Base-by-base conservation (phyloP, 352 stramenopile genomes). In the Phytophthora gonapodyides region DNA sequence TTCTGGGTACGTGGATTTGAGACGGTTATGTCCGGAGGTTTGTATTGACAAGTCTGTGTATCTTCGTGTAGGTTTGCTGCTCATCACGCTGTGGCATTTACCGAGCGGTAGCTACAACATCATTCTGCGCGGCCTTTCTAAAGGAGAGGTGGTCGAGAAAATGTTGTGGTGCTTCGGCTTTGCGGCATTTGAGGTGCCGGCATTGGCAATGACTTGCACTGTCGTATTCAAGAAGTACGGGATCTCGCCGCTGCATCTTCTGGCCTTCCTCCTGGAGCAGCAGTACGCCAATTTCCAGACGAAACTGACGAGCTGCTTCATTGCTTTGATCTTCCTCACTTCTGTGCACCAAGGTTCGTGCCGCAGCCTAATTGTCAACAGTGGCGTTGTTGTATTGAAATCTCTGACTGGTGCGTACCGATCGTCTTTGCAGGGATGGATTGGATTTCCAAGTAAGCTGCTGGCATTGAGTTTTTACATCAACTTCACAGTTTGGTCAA, bases 191-290 rank as follows among this genome's bases (percentile, higher is more conserved):
- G 54, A 63, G 10, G 10, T 65, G 8, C 45, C 58, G 15, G 37
- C 61, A 30, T 33, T 74, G 6, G 66, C 35, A 16, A 24, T 61
- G 17, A 30, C 67, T 30, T 67, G 61, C 40, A 5, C 38, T n/a
- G 19, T 42, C 17, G 51, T 75, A 6, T 56, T 53, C 41, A 56
- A 45, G 31, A 72, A 75, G 52, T 81, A 75, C 55, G 62, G 67
- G 0, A 49, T 79, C 17, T 64, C 52, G 17, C 43, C 64, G 15
- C 13, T 64, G 44, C 58, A 68, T 6, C 30, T 75, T 38, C 53
- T 82, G 48, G 49, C 56, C 5, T 82, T 82, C 42, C 58, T 82
- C 37, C 43, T 82, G 33, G 70, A 80, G 50, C 66, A 62, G 40
- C 71, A 82, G 45, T 75, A 55, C 31, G 56, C 61, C 34, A 67